Base-by-base conservation (phyloP, 2,329 filamentous ascomycete genomes). In the Plectosphaerella plurivora region DNA sequence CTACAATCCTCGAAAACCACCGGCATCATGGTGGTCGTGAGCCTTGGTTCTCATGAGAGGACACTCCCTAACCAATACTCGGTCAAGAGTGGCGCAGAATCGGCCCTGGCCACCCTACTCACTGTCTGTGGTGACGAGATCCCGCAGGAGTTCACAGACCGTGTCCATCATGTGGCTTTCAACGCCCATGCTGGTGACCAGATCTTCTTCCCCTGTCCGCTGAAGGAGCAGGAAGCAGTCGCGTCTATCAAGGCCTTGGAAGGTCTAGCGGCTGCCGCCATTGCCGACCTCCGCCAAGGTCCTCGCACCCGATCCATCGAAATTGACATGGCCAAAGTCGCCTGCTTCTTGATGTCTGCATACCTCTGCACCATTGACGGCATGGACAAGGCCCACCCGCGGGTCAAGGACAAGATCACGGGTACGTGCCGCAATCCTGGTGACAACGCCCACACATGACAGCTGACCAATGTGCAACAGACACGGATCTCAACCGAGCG, bases 401-500 rank as follows among this genome's bases (percentile, higher is more conserved):
- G 73, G 42, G 74, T 77, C 44, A 78, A 76, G 61, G 28, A 25
- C 39, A 42, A 55, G 45, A 55, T 55, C 18, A 56, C 51, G 51
- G 51, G 52, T 57, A 54, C 20, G 56, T 57, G 49, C 39, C 12
- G 24, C 28, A 33, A 3, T 9, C 11, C 47, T 79, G 79, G 58
- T 64, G 66, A 36, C 65, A 77, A 55, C 72, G 4, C 67, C 73
- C 42, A 74, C 77, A 42, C 78, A 76, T 61, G 33, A 24, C 37
- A 56, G 52, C 20, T 55, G 57, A 50, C 42, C 15, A 28, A 57
- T 24, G 18, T 6, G 11, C 12, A 8, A 24, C 56, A 86, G 84
- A 87, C 60, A 88, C 84, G 58, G 85, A 88, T 65, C 68, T 87
- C 25, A 71, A 86, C 35, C 70, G 76, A 55, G 84, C 85, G 5